Conservation (phyloP, 140 eudicot genomes). For the Bidens hawaiensis region DNA sequence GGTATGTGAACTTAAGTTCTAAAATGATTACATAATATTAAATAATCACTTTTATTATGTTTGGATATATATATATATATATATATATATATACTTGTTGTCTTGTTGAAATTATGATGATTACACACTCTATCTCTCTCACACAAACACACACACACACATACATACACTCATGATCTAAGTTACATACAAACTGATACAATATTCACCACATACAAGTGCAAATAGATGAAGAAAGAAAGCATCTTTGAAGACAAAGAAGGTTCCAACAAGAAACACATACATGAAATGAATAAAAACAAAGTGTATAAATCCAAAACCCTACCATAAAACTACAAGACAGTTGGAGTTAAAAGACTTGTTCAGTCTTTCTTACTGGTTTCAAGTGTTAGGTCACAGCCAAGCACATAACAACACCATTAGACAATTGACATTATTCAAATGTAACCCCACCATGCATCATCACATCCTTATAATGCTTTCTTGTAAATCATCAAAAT, state of each 20-base stretch:
- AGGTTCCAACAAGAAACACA: slow-evolving; percentile 45
- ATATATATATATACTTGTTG: too few relatives aligned
- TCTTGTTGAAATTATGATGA: neutral
- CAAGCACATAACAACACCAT: slow-evolving; percentile 37
- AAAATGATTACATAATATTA: neutral
- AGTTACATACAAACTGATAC: slow-evolving; percentile 12
- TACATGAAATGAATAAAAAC: slow-evolving; percentile 26
- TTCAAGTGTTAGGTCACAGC: slow-evolving; percentile 22
- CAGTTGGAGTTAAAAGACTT: slow-evolving; percentile 22
- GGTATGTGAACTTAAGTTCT: neutral
- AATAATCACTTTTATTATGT: neutral
- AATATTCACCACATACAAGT: neutral
- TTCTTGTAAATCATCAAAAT: slow-evolving; percentile 21
- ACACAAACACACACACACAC: too few relatives aligned
- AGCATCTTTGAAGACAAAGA: slow-evolving; percentile 41
- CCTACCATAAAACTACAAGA: slow-evolving; percentile 31
- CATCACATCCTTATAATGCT: slow-evolving; percentile 9
- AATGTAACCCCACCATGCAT: slow-evolving; percentile 30
- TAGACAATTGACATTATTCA: slow-evolving; percentile 36
- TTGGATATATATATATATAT: too few relatives aligned
- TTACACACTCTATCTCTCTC: neutral
- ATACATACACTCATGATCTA: neutral
- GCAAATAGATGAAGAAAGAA: slow-evolving; percentile 10
- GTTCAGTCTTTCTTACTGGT: slow-evolving; percentile 34
- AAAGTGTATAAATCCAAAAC: slow-evolving; percentile 22